Evolutionary conservation across 2,329 filamentous ascomycete genomes (phyloP), one percentile per base, ranked within the genome.

Genomic region (Lanzia echinophila): DNA sequence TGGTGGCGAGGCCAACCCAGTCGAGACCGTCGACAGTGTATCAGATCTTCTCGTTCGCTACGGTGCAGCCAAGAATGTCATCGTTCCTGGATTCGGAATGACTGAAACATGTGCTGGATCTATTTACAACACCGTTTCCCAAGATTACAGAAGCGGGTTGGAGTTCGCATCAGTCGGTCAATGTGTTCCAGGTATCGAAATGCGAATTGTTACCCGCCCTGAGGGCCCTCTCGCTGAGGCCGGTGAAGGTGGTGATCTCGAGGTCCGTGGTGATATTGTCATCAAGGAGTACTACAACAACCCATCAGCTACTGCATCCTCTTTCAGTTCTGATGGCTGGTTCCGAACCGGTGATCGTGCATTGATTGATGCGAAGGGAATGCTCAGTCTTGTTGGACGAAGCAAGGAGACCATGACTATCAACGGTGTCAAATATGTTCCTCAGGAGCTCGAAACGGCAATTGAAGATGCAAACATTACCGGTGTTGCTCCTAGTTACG

Each of bases 321-420:
- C 84, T 0, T 75, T 96, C 44, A 89, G 92, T 12, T 74, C 84
- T 19, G 90, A 96, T 60, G 91, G 91, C 58, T 97, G 92, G 92
- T 96, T 97, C 80, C 86, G 88, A 69, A 96, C 89, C 0, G 92
- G 92, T 53, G 92, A 97, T 65, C 24, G n/a, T 19, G 50, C 34
- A 13, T 13, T 17, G 10, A 42, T 58, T 8, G 71, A 75, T 49
- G 12, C 47, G 1, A 24, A 47, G 0, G 70, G 70, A 3, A 63
- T 67, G n/a, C 63, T 75, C 7, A 53, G 62, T 34, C 55, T 76
- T 2, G 48, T 58, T 1, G 72, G 72, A 4, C 63, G 72, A 10
- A 41, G 47, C 10, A 75, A 74, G 55, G 74, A 76, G 10, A 57
- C 63, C 13, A 69, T 77, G 43, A 75, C 68, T 49, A 67, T 77